A percentile compares a stretch with the other conserved stretches of the same genome.
Conservation (phyloP, 345 rosid genomes). For the Mangifera indica region DNA sequence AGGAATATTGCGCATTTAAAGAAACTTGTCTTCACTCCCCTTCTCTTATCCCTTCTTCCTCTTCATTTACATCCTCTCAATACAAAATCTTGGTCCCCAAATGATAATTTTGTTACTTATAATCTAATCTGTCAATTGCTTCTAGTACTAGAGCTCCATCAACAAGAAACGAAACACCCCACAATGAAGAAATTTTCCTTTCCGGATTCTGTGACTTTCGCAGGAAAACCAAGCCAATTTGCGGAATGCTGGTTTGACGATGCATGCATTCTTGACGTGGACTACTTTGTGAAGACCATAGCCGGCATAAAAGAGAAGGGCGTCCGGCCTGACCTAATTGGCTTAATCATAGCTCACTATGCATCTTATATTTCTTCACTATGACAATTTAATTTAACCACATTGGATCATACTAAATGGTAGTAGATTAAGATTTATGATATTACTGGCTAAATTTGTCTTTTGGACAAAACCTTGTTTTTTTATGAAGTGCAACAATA, state of each 20-base stretch:
- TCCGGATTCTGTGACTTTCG: constrained; percentile 36
- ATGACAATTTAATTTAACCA: too few species aligned
- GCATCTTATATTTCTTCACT: too few species aligned
- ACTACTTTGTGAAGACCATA: constrained; percentile 74
- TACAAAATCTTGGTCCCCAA: constrained; percentile 10
- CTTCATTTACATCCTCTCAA: constrained; percentile 16
- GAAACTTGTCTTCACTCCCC: constrained; percentile 23
- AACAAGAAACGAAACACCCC: neutral
- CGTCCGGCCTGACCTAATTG: constrained; percentile 73
- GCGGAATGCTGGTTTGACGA: constrained; percentile 61
- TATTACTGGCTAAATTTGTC: too few species aligned
- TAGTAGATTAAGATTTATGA: too few species aligned
- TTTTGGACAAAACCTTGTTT: too few species aligned
- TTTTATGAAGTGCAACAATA: too few species aligned
- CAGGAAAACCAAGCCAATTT: constrained; percentile 34
- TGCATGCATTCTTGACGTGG: constrained; percentile 72
- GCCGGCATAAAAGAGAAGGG: constrained; percentile 73
- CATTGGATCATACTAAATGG: too few species aligned
- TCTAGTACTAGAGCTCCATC: neutral
- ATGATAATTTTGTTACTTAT: too few species aligned
- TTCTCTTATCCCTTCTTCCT: constrained; percentile 23
- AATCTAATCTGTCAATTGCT: neutral
- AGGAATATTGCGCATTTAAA: constrained; percentile 42
- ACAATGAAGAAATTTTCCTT: constrained; percentile 43
- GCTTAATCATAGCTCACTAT: constrained; percentile 76